Evolutionary conservation across 768 basidiomycete species (phyloP).

Genomic region (Candolleomyces aberdarensis): DNA sequence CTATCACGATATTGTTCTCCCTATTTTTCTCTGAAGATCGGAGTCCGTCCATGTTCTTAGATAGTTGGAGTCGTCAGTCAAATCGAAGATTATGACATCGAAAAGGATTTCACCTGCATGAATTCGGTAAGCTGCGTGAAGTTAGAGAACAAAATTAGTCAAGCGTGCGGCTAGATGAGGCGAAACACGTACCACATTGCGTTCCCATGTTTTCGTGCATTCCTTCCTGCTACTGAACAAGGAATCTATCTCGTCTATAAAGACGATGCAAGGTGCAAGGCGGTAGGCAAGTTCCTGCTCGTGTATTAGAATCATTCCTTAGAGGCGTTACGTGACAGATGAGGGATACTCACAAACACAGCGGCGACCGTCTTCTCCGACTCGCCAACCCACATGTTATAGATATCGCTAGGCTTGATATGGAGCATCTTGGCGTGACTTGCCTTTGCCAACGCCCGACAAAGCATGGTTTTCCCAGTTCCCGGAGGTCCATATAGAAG

Average conservation of each 20-base stretch:
- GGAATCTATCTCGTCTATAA: slow-evolving; percentile 80
- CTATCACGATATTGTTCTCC: slow-evolving; percentile 13
- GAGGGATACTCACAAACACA: slow-evolving; percentile 13
- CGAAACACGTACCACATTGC: not conserved
- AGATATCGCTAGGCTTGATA: slow-evolving; percentile 15
- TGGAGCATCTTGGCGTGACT: slow-evolving; percentile 15
- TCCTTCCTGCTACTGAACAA: slow-evolving; percentile 36
- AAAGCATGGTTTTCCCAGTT: slow-evolving; percentile 54
- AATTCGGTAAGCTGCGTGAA: slow-evolving; percentile 12
- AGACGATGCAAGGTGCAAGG: slow-evolving; percentile 72
- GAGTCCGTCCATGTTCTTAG: slow-evolving; percentile 18
- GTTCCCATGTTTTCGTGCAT: slow-evolving; percentile 3
- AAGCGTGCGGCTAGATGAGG: too few relatives aligned
- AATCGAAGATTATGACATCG: not conserved
- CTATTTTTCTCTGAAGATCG: slow-evolving; percentile 13
- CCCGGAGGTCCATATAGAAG: slow-evolving; percentile 50
- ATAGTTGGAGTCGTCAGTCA: too few relatives aligned
- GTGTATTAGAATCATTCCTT: not conserved
- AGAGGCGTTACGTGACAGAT: not conserved
- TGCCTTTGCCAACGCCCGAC: slow-evolving; percentile 43
- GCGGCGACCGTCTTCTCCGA: slow-evolving; percentile 13
- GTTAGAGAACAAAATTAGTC: too few relatives aligned
- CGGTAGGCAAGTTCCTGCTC: slow-evolving; percentile 64
- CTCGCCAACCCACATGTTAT: slow-evolving; percentile 12
- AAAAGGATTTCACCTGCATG: slow-evolving; percentile 2